Percentiles rank a stretch among this genome's conserved stretches.
Conservation (phyloP, 2,329 filamentous ascomycete species). For the Pestalotiopsis sp. region DNA sequence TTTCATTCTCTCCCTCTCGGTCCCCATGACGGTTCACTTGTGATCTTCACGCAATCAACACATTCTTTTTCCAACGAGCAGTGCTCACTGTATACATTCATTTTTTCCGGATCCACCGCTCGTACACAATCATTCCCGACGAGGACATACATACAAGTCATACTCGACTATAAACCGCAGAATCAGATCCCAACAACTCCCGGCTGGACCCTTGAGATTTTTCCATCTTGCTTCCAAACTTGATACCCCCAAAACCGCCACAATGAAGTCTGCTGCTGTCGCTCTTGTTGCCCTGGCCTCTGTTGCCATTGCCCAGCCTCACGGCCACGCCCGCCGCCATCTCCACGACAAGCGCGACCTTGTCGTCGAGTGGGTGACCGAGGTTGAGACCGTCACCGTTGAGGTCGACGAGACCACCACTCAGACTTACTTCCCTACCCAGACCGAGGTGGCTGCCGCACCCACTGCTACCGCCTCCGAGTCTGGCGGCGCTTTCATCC, state of each 20-base stretch:
- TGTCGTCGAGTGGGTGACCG: conserved; percentile 46
- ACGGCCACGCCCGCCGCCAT: conserved; percentile 39
- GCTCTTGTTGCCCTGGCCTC: conserved; percentile 46
- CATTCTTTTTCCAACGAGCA: conserved; percentile 34
- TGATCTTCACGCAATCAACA: conserved; percentile 20
- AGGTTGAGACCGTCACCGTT: conserved; percentile 55
- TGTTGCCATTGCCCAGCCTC: conserved; percentile 53
- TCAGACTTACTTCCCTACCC: conserved; percentile 41
- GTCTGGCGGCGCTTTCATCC: conserved; percentile 35
- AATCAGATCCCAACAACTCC: background rate
- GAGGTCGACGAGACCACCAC: conserved; percentile 54
- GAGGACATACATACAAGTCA: background rate
- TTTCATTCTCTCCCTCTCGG: conserved; percentile 4
- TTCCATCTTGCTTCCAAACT: conserved; percentile 6
- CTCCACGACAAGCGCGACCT: conserved; percentile 42
- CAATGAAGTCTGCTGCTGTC: conserved; percentile 48
- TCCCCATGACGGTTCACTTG: conserved; percentile 13
- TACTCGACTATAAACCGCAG: background rate
- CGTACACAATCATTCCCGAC: conserved; percentile 28
- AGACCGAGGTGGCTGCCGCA: conserved; percentile 24
- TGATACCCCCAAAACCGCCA: conserved; percentile 22
- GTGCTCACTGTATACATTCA: conserved; percentile 37
- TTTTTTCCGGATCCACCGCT: conserved; percentile 26
- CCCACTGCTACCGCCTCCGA: conserved; percentile 13
- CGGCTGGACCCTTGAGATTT: conserved; percentile 8